These are phyloP conservation scores for Neofusicoccum ribis DNA, from an alignment of 2,329 filamentous ascomycete species.

Conservation along the genomic window DNA sequence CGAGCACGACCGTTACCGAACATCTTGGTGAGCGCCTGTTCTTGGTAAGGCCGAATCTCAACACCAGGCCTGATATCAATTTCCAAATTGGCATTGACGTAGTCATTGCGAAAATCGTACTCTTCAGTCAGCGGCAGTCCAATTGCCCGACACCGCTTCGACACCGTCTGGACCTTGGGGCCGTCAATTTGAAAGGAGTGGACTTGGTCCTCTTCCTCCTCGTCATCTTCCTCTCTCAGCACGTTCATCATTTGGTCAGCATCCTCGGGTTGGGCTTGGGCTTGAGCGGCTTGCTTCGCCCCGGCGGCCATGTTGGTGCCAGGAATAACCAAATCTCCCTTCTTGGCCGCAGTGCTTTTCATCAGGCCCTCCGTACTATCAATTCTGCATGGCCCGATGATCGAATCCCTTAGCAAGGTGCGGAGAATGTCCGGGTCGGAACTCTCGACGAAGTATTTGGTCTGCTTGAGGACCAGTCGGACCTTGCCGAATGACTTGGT, in stretches of 20 bases:
- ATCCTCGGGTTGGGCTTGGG: constrained; percentile 40
- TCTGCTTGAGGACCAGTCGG: constrained; percentile 91
- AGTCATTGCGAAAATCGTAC: constrained; percentile 94
- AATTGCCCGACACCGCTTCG: constrained; percentile 84
- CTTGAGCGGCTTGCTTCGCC: constrained; percentile 68
- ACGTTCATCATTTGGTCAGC: constrained; percentile 66
- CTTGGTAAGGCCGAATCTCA: constrained; percentile 91
- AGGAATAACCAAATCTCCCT: constrained; percentile 85
- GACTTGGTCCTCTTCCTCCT: constrained; percentile 83
- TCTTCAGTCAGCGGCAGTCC: constrained; percentile 89
- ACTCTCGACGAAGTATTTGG: constrained; percentile 91
- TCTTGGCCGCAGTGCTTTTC: constrained; percentile 79
- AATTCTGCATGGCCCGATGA: constrained; percentile 77
- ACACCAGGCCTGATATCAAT: constrained; percentile 90
- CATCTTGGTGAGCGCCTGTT: constrained; percentile 98
- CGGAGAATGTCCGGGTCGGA: constrained; percentile 85
- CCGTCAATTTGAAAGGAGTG: constrained; percentile 92
- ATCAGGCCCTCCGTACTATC: constrained; percentile 73
- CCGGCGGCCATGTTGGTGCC: constrained; percentile 92
- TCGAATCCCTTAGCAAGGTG: constrained; percentile 77
- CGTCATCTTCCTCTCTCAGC: constrained; percentile 72
- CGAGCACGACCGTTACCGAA: constrained; percentile 97
- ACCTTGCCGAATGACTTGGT: constrained; percentile 94
- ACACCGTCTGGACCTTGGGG: constrained; percentile 78
- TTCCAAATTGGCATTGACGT: constrained; percentile 83